Conservation (phyloP, 1,284 basidiomycete genomes). For the Heterobasidion irregulare region DNA sequence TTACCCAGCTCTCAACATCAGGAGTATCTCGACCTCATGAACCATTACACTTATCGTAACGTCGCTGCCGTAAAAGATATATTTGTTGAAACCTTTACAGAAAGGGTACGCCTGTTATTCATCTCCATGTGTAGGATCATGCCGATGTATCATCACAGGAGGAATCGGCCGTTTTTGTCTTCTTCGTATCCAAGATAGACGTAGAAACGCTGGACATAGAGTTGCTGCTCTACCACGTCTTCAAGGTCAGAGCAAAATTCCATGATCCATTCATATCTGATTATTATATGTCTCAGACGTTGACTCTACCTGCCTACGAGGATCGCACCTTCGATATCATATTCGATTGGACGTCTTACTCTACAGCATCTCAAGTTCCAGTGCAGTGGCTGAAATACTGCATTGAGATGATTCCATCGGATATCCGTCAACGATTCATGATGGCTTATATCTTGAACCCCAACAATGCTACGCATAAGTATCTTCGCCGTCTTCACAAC, state of each 20-base stretch:
- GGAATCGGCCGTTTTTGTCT: conserved; percentile 47
- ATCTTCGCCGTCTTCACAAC: conserved; percentile 69
- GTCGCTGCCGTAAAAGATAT: conserved; percentile 56
- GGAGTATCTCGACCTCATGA: conserved; percentile 65
- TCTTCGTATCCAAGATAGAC: conserved; percentile 62
- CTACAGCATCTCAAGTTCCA: conserved; percentile 70
- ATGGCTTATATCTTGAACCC: conserved; percentile 71
- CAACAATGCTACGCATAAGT: conserved; percentile 68
- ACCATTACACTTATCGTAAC: conserved; percentile 54
- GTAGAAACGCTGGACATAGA: conserved; percentile 84
- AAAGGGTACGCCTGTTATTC: conserved; percentile 29
- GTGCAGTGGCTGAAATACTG: conserved; percentile 77
- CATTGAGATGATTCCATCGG: conserved; percentile 68
- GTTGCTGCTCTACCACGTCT: conserved; percentile 74
- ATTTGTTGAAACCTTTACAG: conserved; percentile 54
- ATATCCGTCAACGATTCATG: conserved; percentile 50
- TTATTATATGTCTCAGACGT: conserved; percentile 19
- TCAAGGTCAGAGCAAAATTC: conserved; percentile 46
- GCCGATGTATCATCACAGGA: conserved; percentile 27
- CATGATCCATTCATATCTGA: conserved; percentile 1
- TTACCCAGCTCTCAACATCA: conserved; percentile 44
- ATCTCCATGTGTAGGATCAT: neutral
- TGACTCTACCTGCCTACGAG: conserved; percentile 35
- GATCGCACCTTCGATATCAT: conserved; percentile 64
- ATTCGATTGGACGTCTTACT: conserved; percentile 78